Evolutionary conservation across 1,139 yeast species (phyloP).

Genomic region (Dujonia santamariae): DNA sequence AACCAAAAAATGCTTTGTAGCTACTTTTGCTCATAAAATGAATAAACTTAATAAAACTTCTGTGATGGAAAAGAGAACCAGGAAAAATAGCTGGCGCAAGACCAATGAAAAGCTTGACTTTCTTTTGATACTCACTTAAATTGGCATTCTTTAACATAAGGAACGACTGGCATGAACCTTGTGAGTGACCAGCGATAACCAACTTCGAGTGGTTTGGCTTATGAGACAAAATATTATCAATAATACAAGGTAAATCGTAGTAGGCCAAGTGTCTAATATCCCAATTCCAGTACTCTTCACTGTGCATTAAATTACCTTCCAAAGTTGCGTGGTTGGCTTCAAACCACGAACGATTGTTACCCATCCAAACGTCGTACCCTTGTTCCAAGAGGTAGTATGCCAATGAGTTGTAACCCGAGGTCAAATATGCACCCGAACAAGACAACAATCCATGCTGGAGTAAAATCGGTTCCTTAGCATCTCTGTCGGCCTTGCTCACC

Average conservation of each 20-base stretch:
- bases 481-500: conserved; percentile 28
- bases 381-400: conserved; percentile 57
- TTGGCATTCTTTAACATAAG: conserved; percentile 46
- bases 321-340: conserved; percentile 54
- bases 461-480: conserved; percentile 55
- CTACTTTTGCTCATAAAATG: conserved; percentile 33
- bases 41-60: conserved; percentile 57
- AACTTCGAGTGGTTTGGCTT: conserved; percentile 46
- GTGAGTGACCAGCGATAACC: conserved; percentile 79
- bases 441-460: conserved; percentile 85
- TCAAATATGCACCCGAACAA: conserved; percentile 79
- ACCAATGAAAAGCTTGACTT: conserved; percentile 67
- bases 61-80: conserved; percentile 63
- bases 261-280: conserved; percentile 76
- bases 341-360: conserved; percentile 88
- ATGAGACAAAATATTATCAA: conserved; percentile 53
- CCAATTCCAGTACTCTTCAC: conserved; percentile 75
- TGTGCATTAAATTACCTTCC: conserved; percentile 43
- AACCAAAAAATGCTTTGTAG: conserved; percentile 55
- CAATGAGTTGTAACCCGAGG: conserved; percentile 72
- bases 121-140: conserved; percentile 32
- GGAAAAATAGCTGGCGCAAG: conserved; percentile 91
- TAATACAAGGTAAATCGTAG: conserved; percentile 70
- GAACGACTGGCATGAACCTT: conserved; percentile 87
- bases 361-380: conserved; percentile 93